Base-by-base conservation (phyloP, 2,329 filamentous ascomycete genomes). In the Capronia epimyces region DNA sequence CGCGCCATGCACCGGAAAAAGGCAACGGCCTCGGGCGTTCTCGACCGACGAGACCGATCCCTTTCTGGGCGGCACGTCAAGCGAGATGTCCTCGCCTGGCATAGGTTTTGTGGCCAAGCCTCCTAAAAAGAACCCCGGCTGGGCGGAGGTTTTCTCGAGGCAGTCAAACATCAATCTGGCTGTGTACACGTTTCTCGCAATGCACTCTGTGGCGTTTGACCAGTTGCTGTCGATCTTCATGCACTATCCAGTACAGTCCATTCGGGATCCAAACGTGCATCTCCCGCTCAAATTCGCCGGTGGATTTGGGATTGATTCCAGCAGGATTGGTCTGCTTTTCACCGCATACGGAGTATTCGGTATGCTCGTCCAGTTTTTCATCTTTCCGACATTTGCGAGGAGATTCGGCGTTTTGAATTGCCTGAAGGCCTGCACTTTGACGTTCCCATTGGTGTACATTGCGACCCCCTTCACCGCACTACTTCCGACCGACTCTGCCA, bases 201-300 rank as follows among this genome's bases (percentile, higher is more conserved):
- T 94, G 43, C 89, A 95, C 67, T 83, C 82, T 0, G 82, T 94
- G 32, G 83, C 88, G 1, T 96, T 83, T 64, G 91, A 97, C 67
- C 89, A 95, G 64, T 76, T 91, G 2, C 79, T 97, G 1, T 87
- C 89, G 2, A 88, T 96, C 1, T 95, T 95, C 66, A 78, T 96
- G 63, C 87, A 95, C 68, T 85, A 88, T 58, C 84, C 86, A 0
- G 69, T 68, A 1, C 75, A 82, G 60, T 64, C 75, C 3, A 67
- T 74, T 3, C 68, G 78, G 27, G 69, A 78, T 41, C 79, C 81
- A 0, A 71, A 77, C 0, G 72, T 81, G 9, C 70, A 75, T 1
- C 75, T 88, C 0, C 90, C 90, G 0, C 84, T 96, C 63, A 85
- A 87, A 63, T 96, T 96, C 63, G 76, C 79, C 1, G 84, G 88